phyloP scores from a whole-genome alignment of 1,284 basidiomycete species.

The Psilocybe mexicana region DNA sequence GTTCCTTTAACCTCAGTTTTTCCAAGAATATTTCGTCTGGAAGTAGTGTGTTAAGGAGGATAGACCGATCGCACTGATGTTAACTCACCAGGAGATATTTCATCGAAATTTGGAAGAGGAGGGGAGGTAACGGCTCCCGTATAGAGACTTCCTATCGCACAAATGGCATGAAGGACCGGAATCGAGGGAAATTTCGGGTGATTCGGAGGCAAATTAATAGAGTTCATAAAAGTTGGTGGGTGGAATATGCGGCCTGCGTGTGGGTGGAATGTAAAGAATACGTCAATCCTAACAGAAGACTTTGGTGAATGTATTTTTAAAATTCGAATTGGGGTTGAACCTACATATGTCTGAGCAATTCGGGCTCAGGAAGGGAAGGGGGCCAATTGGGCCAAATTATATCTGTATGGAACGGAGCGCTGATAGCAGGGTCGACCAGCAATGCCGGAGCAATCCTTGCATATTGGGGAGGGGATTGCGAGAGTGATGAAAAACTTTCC shows the following conservation, averaged over 20 bases:
- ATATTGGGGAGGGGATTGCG: conserved; percentile 26
- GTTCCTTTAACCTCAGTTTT: conserved; percentile 45
- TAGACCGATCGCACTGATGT: neutral
- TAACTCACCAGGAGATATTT: conserved; percentile 46
- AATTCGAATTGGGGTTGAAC: neutral
- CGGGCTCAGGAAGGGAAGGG: conserved; percentile 55
- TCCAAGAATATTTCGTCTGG: conserved; percentile 57
- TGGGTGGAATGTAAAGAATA: conserved; percentile 73
- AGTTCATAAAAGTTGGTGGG: conserved; percentile 60
- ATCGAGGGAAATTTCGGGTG: conserved; percentile 70
- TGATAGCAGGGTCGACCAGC: conserved; percentile 14
- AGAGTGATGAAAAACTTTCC: conserved; percentile 17
- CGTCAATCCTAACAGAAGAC: conserved; percentile 52
- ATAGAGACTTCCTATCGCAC: conserved; percentile 71
- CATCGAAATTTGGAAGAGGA: conserved; percentile 48
- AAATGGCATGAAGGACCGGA: conserved; percentile 73
- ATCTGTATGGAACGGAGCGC: conserved; percentile 31
- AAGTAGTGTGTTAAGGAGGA: neutral
- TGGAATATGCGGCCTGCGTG: conserved; percentile 69
- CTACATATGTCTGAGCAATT: conserved; percentile 44
- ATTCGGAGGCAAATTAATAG: conserved; percentile 62
- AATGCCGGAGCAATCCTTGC: conserved; percentile 14
- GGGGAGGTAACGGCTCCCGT: conserved; percentile 58
- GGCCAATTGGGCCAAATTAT: conserved; percentile 68
- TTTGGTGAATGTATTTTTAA: conserved; percentile 43